These are phyloP conservation scores for Pisolithus sp. DNA, from an alignment of 768 basidiomycete species.

Conservation along the genomic window DNA sequence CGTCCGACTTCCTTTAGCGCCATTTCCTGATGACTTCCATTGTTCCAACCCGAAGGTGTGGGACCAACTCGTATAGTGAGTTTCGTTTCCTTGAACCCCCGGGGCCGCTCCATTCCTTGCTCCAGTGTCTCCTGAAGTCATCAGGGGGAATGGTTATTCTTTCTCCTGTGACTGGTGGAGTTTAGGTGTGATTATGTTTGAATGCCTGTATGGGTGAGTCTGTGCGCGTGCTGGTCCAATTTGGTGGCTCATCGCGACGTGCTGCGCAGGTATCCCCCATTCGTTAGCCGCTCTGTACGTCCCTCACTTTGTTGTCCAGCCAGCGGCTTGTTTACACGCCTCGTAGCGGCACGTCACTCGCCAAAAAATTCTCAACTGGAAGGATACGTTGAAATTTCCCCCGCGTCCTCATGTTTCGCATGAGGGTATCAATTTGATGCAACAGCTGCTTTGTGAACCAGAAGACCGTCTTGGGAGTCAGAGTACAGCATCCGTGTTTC, in stretches of 20 bases:
- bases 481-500: slow-evolving; percentile 54
- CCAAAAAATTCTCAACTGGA: slow-evolving; percentile 97
- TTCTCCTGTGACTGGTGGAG: slow-evolving; percentile 99
- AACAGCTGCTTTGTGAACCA: slow-evolving; percentile 87
- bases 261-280: slow-evolving; percentile 75
- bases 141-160: slow-evolving; percentile 86
- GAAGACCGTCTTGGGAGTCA: slow-evolving; percentile 89
- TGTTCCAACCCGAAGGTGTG: slow-evolving; percentile 50
- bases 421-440: slow-evolving; percentile 84
- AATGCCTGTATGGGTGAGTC: slow-evolving; percentile 84
- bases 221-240: slow-evolving; percentile 23
- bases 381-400: slow-evolving; percentile 82
- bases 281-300: slow-evolving; percentile 87
- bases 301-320: slow-evolving; percentile 12
- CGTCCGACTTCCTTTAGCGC: slow-evolving; percentile 10
- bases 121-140: slow-evolving; percentile 85
- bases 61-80: slow-evolving; percentile 83
- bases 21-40: slow-evolving; percentile 22
- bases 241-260: slow-evolving; percentile 17
- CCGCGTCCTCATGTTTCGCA: slow-evolving; percentile 75
- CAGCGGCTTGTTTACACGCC: slow-evolving; percentile 7
- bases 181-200: slow-evolving; percentile 94
- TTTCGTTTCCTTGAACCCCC: slow-evolving; percentile 23
- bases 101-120: slow-evolving; percentile 13
- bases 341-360: slow-evolving; percentile 83